Conservation (phyloP, 1,139 yeast species). For the Suhomyces anneliseae region DNA sequence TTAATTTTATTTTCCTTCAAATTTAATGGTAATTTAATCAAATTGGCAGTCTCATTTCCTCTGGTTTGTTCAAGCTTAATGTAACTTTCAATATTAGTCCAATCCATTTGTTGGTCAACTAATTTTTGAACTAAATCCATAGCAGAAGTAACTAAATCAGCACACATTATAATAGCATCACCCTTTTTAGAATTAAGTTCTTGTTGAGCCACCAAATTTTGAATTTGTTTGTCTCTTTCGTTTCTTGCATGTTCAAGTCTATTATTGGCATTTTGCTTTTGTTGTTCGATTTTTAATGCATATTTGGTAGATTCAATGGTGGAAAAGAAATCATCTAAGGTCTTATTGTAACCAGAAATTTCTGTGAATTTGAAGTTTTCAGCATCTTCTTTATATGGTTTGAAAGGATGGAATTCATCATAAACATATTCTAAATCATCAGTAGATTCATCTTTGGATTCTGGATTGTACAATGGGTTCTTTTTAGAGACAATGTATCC, state of each 20-base stretch:
- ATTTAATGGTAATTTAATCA: constrained; percentile 68
- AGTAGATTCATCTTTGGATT: constrained; percentile 22
- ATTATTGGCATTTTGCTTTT: constrained; percentile 71
- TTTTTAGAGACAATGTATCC: constrained; percentile 71
- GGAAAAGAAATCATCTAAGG: constrained; percentile 82
- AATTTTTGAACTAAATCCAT: constrained; percentile 64
- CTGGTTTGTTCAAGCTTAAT: constrained; percentile 68
- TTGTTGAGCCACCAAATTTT: constrained; percentile 65
- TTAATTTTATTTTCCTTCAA: constrained; percentile 68
- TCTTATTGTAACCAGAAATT: constrained; percentile 67
- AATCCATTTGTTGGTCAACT: constrained; percentile 86
- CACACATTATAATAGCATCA: constrained; percentile 66
- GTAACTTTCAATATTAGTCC: constrained; percentile 83
- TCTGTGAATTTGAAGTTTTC: constrained; percentile 35
- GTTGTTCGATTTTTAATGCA: constrained; percentile 70
- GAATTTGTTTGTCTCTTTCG: constrained; percentile 73
- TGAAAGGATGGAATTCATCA: constrained; percentile 86
- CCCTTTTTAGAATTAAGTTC: constrained; percentile 67
- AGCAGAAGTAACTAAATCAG: constrained; percentile 73
- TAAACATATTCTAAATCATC: constrained; percentile 51
- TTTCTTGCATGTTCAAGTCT: constrained; percentile 71
- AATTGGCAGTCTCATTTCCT: constrained; percentile 62
- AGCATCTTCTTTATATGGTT: constrained; percentile 49
- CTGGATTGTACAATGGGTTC: constrained; percentile 49
- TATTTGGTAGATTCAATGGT: constrained; percentile 80